phyloP scores from a whole-genome alignment of 2,329 filamentous ascomycete species.

The Cladosporium oxysporum region DNA sequence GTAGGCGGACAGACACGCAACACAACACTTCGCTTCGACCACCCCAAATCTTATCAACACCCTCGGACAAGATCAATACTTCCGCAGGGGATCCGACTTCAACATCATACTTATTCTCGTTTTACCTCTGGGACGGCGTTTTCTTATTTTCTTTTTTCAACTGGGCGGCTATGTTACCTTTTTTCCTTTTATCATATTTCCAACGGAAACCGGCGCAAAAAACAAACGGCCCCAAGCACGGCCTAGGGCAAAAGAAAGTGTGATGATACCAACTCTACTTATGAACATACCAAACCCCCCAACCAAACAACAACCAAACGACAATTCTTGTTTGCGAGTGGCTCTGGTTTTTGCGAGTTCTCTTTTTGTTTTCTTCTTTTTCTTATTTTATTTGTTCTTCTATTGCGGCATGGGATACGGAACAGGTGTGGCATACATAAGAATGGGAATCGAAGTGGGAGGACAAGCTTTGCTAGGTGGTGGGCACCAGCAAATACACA shows the following conservation, averaged over 20 bases:
- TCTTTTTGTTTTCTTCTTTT: not conserved
- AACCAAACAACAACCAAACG: constrained; percentile 9
- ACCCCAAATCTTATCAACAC: constrained; percentile 3
- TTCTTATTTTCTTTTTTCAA: not conserved
- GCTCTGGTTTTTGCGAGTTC: constrained; percentile 9
- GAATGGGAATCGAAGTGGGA: not conserved
- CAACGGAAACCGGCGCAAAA: constrained; percentile 20
- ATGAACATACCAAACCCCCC: constrained; percentile 17
- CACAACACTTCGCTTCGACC: constrained; percentile 15
- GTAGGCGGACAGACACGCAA: constrained; percentile 4
- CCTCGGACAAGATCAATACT: not conserved
- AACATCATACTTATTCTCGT: constrained; percentile 3
- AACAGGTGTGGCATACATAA: constrained; percentile 15
- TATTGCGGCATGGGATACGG: not conserved
- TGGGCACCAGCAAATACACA: constrained; percentile 1
- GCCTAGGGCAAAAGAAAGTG: constrained; percentile 19
- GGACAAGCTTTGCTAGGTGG: not conserved
- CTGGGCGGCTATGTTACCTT: constrained; percentile 14
- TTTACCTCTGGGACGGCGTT: constrained; percentile 19
- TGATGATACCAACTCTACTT: constrained; percentile 22
- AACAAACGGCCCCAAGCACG: constrained; percentile 19
- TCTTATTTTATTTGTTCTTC: not conserved
- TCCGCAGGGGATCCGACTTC: constrained; percentile 1
- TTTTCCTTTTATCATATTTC: constrained; percentile 11
- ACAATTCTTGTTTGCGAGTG: constrained; percentile 1